phyloP scores from a whole-genome alignment of 1,139 yeast genomes.

The Diutina rugosa region DNA sequence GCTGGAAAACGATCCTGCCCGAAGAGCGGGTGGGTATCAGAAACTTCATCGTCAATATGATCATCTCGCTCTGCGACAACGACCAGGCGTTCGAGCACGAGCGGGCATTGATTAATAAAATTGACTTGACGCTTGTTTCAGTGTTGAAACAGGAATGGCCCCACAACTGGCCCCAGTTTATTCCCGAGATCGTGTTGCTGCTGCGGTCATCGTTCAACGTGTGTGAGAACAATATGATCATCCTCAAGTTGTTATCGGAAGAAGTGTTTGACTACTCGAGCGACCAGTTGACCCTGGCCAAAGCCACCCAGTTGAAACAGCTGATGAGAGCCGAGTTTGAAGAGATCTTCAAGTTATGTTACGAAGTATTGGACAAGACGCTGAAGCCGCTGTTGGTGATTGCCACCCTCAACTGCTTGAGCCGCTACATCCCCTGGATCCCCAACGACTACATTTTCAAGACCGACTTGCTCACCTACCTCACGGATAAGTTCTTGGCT shows the following conservation, averaged over 20 bases:
- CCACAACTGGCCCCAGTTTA: constrained; percentile 92
- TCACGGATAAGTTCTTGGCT: constrained; percentile 63
- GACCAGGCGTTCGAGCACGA: constrained; percentile 65
- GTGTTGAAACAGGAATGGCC: constrained; percentile 99
- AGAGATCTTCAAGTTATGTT: constrained; percentile 85
- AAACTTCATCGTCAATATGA: constrained; percentile 87
- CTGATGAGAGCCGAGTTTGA: constrained; percentile 87
- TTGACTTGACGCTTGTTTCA: constrained; percentile 87
- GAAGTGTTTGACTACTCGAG: constrained; percentile 92
- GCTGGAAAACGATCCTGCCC: constrained; percentile 87
- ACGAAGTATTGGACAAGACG: constrained; percentile 84
- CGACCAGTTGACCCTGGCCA: constrained; percentile 94
- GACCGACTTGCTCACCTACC: constrained; percentile 61
- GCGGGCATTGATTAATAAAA: constrained; percentile 79
- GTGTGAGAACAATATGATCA: constrained; percentile 95
- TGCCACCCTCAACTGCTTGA: constrained; percentile 74
- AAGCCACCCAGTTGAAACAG: constrained; percentile 67
- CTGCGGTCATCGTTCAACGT: constrained; percentile 81
- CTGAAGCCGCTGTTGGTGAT: constrained; percentile 67
- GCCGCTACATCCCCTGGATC: constrained; percentile 89
- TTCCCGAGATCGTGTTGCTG: constrained; percentile 82
- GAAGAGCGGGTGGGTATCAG: constrained; percentile 84
- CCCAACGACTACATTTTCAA: constrained; percentile 84
- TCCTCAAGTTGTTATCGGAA: constrained; percentile 77
- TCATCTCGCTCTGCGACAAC: constrained; percentile 80